phyloP scores from a whole-genome alignment of 225 moss, liverwort and hornwort genomes.

The Anthoceros angustus region DNA sequence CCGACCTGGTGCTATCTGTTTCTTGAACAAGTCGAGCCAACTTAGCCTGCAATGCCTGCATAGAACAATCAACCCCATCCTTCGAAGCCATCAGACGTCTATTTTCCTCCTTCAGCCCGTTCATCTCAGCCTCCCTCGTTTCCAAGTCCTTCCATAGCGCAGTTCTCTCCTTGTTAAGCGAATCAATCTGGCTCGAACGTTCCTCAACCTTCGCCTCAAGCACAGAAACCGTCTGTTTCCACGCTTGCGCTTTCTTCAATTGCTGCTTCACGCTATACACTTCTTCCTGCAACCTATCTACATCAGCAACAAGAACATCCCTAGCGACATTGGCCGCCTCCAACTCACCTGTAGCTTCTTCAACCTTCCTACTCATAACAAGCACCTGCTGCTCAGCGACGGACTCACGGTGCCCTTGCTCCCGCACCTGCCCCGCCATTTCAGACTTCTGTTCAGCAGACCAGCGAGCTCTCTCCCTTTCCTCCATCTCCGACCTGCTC shows the following conservation, averaged over 20 bases:
- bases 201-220: neutral
- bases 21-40: neutral
- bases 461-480: neutral
- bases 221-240: neutral
- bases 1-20: neutral
- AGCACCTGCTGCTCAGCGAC: neutral
- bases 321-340: neutral
- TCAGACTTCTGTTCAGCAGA: neutral
- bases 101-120: neutral
- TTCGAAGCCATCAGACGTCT: neutral
- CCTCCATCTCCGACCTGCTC: neutral
- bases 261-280: neutral
- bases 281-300: neutral
- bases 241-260: neutral
- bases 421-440: neutral
- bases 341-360: neutral
- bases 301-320: neutral
- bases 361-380: neutral
- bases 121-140: neutral
- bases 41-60: neutral
- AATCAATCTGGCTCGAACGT: neutral
- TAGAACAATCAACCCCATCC: neutral
- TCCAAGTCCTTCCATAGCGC: neutral
- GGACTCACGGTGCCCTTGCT: neutral
- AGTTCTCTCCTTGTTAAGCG: neutral